phyloP scores from a whole-genome alignment of 768 basidiomycete genomes.

The Phaeotremella fagi region DNA sequence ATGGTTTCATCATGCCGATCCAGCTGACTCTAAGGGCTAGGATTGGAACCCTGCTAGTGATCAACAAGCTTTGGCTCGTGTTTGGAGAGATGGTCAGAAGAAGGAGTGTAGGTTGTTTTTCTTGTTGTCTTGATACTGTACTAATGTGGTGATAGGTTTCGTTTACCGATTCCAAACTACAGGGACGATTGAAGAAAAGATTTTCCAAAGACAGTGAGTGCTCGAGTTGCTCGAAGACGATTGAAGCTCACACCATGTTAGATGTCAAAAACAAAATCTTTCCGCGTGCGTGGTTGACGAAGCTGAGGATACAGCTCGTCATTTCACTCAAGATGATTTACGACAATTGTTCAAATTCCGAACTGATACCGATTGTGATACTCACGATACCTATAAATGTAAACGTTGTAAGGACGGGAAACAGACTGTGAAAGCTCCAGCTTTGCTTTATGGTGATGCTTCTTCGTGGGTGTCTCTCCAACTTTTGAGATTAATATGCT shows the following conservation, averaged over 20 bases:
- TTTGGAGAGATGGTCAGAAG: slow-evolving; percentile 99
- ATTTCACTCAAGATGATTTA: slow-evolving; percentile 84
- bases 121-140: no score
- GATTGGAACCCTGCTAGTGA: slow-evolving; percentile 99
- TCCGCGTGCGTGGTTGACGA: slow-evolving; percentile 98
- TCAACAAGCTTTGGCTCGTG: slow-evolving; percentile 94
- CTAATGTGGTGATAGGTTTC: slow-evolving; percentile 59
- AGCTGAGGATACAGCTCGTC: slow-evolving; percentile 89
- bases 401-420: slow-evolving; percentile 69
- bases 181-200: slow-evolving; percentile 97
- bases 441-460: slow-evolving; percentile 89
- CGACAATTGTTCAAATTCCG: slow-evolving; percentile 89
- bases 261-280: slow-evolving; percentile 78
- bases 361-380: slow-evolving; percentile 78
- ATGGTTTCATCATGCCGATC: slow-evolving; percentile 10
- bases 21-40: slow-evolving; percentile 9
- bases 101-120: slow-evolving; percentile 74
- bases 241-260: slow-evolving; percentile 7
- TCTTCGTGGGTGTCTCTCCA: slow-evolving; percentile 70
- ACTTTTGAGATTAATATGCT: background rate
- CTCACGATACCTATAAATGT: slow-evolving; percentile 93
- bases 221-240: background rate
- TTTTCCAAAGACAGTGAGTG: slow-evolving; percentile 87
- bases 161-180: slow-evolving; percentile 97
- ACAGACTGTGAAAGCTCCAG: slow-evolving; percentile 75